Base-by-base conservation (phyloP, 495 filamentous ascomycete genomes). In the Rhypophila decipiens region DNA sequence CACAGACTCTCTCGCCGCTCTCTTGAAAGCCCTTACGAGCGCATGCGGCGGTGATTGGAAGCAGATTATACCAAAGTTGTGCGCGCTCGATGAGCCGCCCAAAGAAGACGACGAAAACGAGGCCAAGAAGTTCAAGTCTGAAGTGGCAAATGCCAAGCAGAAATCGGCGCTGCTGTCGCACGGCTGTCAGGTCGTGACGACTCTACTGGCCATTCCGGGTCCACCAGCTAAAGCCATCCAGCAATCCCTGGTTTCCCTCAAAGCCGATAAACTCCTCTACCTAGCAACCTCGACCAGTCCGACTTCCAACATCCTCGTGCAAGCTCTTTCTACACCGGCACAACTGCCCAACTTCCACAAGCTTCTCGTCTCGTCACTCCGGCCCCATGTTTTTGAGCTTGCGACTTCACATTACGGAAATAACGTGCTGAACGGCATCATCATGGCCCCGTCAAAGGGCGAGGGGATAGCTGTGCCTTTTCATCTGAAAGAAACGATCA, bases 341-440 rank as follows among this genome's bases (percentile, higher is more conserved):
- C 45, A 77, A 66, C 67, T 82, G 72, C 63, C 79, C 60, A 37
- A 61, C 61, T 73, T 76, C 60, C 71, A 76, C 60, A 74, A 74
- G 44, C 46, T 63, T 12, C 57, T 74, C 23, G 64, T 72, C 15
- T 59, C 66, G 2, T 35, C 55, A 2, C 42, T 83, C 72, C 53
- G 80, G 69, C 67, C 83, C 64, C 54, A 65, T 49, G 65, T 85
- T 5, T 72, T 74, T 29, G 71, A 78, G 2, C 75, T 98, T 27
- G 82, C 90, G 1, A 64, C 80, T 22, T 80, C 88, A 48, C 76
- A 75, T 37, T 75, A 82, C 44, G 90, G 85, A 21, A 89, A 85
- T 13, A 85, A 85, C 59, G 78, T 96, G 17, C 74, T 95, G 11
- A 88, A 90, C 62, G 72, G 80, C 17, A 71, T 95, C 23, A 90